Base-by-base conservation (phyloP, 208 protist species). In the Leishmania turanica region DNA sequence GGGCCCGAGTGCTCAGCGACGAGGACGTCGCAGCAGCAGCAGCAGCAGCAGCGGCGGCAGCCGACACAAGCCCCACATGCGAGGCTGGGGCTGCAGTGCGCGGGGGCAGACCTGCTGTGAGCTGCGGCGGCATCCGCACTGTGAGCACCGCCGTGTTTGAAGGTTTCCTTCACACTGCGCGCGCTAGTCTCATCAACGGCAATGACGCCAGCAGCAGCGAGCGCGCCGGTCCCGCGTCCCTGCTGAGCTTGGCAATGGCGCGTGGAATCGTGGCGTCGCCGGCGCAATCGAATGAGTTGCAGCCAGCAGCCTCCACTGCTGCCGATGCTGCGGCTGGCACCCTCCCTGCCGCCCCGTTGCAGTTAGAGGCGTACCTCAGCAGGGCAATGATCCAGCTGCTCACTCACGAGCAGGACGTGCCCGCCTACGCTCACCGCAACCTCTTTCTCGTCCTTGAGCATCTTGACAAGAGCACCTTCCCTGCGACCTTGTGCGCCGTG, bases 391-490 rank as follows among this genome's bases (percentile, higher is more conserved):
- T 93, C 34, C 86, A 93, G 54, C 60, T 94, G 0, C 83, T 97
- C 34, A 66, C 84, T 17, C 80, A 93, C 75, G 79, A 89, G 42
- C 60, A 71, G 34, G 92, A 95, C 58, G 81, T 95, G 27, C 81
- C 87, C 3, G 34, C 84, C 31, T 92, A 94, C 77, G 84, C 91
- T 6, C 91, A 95, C 54, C 91, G 93, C 13, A 94, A 95, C 72
- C 77, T 81, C 27, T 85, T 95, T 62, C 84, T 95, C 68, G 68
- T 97, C 17, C 74, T 95, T 21, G 93, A 94, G 81, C 88, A 89
- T 47, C 75, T 97, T n/a, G 84, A 90, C 62, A 91, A 91, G 82
- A 75, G 62, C 3, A 34, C 62, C 47, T 95, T 94, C 70, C 93
- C 93, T 0, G 84, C 86, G 24, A 94, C 89, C 8, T 75, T 90